Evolutionary conservation across 2,329 filamentous ascomycete species (phyloP).

Genomic region (Nigrospora sphaerica): DNA sequence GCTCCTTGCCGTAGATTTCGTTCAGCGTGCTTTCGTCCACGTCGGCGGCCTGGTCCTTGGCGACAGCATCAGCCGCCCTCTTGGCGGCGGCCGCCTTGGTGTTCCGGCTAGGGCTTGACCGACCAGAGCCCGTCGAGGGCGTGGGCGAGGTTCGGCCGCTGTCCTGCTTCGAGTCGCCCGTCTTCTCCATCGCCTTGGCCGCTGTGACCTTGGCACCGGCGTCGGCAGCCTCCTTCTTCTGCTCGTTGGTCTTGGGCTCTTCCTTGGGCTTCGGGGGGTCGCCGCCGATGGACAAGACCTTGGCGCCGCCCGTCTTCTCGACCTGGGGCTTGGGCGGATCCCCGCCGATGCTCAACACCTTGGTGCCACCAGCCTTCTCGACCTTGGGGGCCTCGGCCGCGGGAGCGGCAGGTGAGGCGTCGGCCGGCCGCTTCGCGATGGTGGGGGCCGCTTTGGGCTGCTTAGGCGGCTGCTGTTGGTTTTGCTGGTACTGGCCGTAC

Average conservation of each 20-base stretch:
- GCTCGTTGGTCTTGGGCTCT: conserved; percentile 42
- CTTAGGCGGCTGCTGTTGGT: conserved; percentile 30
- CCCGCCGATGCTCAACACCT: conserved; percentile 57
- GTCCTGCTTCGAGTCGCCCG: conserved; percentile 56
- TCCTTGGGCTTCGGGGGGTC: conserved; percentile 46
- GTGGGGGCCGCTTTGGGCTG: conserved; percentile 36
- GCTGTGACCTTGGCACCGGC: conserved; percentile 78
- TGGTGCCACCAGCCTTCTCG: conserved; percentile 50
- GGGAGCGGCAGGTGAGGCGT: conserved; percentile 31
- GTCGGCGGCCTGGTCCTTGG: conserved; percentile 73
- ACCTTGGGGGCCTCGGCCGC: conserved; percentile 33
- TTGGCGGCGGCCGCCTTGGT: conserved; percentile 40
- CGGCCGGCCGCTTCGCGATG: conserved; percentile 56
- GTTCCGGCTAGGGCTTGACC: conserved; percentile 68
- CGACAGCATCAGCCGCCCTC: conserved; percentile 75
- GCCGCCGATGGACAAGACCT: conserved; percentile 57
- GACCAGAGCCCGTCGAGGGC: conserved; percentile 62
- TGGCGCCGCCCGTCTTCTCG: conserved; percentile 50
- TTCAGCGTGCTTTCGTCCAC: conserved; percentile 69
- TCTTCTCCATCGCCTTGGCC: conserved; percentile 86
- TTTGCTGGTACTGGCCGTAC: conserved; percentile 45
- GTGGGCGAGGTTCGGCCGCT: conserved; percentile 74
- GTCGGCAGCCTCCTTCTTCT: conserved; percentile 28
- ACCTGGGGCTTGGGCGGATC: conserved; percentile 46
- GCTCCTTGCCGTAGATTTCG: conserved; percentile 93